Evolutionary conservation across 257 asterid genomes (phyloP).

Genomic region (Primulina eburnea): DNA sequence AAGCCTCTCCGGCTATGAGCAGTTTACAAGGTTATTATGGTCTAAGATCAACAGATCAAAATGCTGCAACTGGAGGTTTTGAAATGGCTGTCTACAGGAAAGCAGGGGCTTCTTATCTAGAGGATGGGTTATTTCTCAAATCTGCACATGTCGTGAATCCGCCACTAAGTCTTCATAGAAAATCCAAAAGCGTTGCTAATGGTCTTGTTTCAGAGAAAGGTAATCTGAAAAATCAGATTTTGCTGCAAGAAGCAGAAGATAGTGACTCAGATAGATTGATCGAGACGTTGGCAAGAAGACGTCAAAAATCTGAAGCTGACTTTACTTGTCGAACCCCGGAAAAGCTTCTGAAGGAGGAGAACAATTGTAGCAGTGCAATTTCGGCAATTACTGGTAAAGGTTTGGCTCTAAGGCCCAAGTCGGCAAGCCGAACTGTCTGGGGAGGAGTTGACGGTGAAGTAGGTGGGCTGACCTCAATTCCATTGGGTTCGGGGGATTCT

Average conservation of each 20-base stretch:
- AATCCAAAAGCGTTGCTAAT: conserved; percentile 64
- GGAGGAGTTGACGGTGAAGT: conserved; percentile 39
- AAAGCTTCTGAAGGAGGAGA: conserved; percentile 68
- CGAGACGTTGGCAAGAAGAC: conserved; percentile 56
- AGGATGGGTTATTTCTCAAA: conserved; percentile 40
- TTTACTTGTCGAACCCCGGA: conserved; percentile 51
- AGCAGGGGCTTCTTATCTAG: conserved; percentile 47
- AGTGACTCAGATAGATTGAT: conserved; percentile 45
- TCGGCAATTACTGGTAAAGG: conserved; percentile 56
- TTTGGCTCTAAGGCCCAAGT: conserved; percentile 76
- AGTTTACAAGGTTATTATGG: conserved; percentile 73
- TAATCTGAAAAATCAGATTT: conserved; percentile 31
- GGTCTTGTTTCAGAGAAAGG: conserved; percentile 49
- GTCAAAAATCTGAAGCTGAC: conserved; percentile 59
- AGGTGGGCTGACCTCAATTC: conserved; percentile 32
- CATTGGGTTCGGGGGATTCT: conserved; percentile 44
- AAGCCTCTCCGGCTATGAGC: conserved; percentile 67
- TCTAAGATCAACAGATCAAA: conserved; percentile 41
- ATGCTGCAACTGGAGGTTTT: conserved; percentile 38
- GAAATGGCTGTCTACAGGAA: conserved; percentile 55
- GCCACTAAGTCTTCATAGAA: conserved; percentile 58
- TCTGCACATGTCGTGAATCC: conserved; percentile 36
- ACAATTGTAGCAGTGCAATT: conserved; percentile 39
- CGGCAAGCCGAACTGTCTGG: conserved; percentile 36
- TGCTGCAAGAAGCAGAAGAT: conserved; percentile 41